Evolutionary conservation across 2,329 filamentous ascomycete genomes (phyloP), one percentile per base, ranked within the genome.

Genomic region (Sporothrix globosa): DNA sequence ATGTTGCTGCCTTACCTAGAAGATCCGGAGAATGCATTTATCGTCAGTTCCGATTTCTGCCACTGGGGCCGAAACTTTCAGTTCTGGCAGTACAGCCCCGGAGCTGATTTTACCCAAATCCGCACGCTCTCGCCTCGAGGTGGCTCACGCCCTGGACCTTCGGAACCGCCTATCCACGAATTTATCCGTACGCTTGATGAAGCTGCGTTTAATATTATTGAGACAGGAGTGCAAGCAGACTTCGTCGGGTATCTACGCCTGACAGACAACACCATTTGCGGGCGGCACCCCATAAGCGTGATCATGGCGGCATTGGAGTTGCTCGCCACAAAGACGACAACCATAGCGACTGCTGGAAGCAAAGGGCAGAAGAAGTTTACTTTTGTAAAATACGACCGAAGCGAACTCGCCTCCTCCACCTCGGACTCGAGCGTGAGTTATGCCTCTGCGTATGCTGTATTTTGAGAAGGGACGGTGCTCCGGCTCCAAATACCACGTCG

Each of bases 21-120:
- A 46, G 91, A 97, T 75, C 87, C 90, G 0, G 82, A 85, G 14
- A 96, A 92, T 72, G 88, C 90, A 1, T 97, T 98, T 78, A 86
- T 99, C 72, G 86, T 98, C 73, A 96, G 92, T 79, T 97, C 93
- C 0, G 96, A 99, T 79, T 99, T 99, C 79, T 97, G 95, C 74
- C 96, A 99, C 80, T 99, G 96, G 96, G 96, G 96, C 13, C 75
- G 83, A 0, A 86, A 92, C 65, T 99, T 97, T 79, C 83, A 86
- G 69, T 99, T 98, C 79, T 92, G 89, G 39, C 91, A 91, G 71
- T 97, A 97, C 78, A 85, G 88, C 44, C 82, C 87, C 72, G 72
- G 85, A 72, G 69, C 83, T 74, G 76, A 78, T 77, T 48, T 81
- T 2, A 83, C 30, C 74, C 79, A 77, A 72, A 80, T 82, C 76